Base-by-base conservation (phyloP, 2,329 filamentous ascomycete species). In the Cordyceps farinosa region DNA sequence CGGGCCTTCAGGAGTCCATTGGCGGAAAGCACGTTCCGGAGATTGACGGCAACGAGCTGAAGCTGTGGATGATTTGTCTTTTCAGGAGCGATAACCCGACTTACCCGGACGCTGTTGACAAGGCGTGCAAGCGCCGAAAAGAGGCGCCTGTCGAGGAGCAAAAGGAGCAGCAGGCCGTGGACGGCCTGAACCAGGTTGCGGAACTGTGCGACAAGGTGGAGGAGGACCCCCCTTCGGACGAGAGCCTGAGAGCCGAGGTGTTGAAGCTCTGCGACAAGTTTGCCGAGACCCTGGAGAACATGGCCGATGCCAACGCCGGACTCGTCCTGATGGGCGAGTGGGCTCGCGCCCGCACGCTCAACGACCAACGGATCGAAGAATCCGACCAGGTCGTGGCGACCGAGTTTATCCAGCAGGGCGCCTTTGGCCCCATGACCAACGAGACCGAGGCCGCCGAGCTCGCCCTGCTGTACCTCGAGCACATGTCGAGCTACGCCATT, bases 1-100 rank as follows among this genome's bases (percentile, higher is more conserved):
- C 34, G 17, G 36, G 5, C 36, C 51, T 54, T 13, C 51, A 54
- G 22, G 51, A 54, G 51, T 15, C 36, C 7, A 54, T 54, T 17
- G 51, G 51, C 32, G 51, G 51, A 38, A 54, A 40, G 51, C 22
- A 15, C n/a, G 51, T 54, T 10, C 51, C 51, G 3, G 51, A 54
- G 13, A 54, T 54, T 29, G n/a, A 54, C 30, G 51, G 51, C 51
- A 54, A 54, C 51, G 51, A 54, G 34, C 51, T 54, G 3, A 54
- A 54, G 51, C 51, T 54, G 5, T 55, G 52, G 52, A 27, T 55
- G 0, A n/a, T 55, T 3, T 55, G 52, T 17, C 52, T 55, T 6
- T 30, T 44, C 38, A 22, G 52, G 15, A 15, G 38, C 27, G 7
- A 15, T 1, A 32, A 11, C 15, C 38, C 52, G 1, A 30, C 11